Evolutionary conservation across 768 basidiomycete genomes (phyloP), one percentile per base, ranked within the genome.

Genomic region (Phylloporus sp.): DNA sequence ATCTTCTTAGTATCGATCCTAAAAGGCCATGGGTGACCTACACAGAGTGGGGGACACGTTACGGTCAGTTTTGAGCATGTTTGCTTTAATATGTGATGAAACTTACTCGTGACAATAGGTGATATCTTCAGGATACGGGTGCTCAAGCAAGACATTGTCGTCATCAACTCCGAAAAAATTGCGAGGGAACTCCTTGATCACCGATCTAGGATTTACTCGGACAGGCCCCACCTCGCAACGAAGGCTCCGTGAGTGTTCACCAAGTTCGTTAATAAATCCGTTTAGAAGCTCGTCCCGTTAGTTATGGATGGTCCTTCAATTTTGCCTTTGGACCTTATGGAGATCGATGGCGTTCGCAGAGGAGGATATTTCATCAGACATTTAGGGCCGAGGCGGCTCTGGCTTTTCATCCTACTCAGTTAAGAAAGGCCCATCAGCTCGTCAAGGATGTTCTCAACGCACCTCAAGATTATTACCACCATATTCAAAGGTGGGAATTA

Each of bases 271-370:
- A 11, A 29, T 11, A 29, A 2, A 29, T 29, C 11, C 28, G 11
- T 9, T 11, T 29, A 2, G 28, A 29, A 34, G 16, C 16, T 16
- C 12, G 22, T 13, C 12, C 8, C 23, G 7, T 39, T 23, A 63
- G 63, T 15, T 65, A 47, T 26, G 62, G 60, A 24, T 65, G 52
- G 58, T 36, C 47, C 3, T 64, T 59, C 40, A 59, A 55, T 40
- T 35, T 56, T 16, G 54, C n/a, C 3, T 63, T 52, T 40, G 16
- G 47, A n/a, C 52, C 41, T 6, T 66, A 66, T 16, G 61, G 59
- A 7, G 54, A 65, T 43, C 34, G 12, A 11, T 67, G 63, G 63
- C 57, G 60, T 3, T 49, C 29, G 11, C 60, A 65, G 13, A 53
- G 59, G 44, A 52, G 54, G 31, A 28, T 60, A 2, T 67, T 60